Conservation (phyloP, 148 eudicot species). For the Cornus suecica region DNA sequence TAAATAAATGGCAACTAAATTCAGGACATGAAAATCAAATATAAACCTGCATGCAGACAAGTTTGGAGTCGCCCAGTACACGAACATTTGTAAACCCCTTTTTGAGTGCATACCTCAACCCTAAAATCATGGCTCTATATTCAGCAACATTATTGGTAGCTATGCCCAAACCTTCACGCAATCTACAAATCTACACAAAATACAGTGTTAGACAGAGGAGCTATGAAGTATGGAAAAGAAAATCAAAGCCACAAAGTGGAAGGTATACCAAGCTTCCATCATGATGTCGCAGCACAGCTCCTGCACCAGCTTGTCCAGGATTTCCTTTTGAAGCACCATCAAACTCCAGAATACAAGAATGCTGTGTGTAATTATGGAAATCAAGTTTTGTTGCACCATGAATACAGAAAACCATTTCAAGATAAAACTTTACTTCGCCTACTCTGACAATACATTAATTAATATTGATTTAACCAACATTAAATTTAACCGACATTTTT, state of each 20-base stretch:
- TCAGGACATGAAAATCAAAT: not conserved
- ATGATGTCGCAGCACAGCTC: slow-evolving; percentile 64
- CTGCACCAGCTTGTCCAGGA: slow-evolving; percentile 97
- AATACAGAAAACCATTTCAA: slow-evolving; percentile 3
- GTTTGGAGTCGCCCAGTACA: slow-evolving; percentile 88
- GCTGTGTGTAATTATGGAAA: slow-evolving; percentile 35
- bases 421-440: not conserved
- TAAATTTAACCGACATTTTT: not conserved
- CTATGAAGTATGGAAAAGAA: not conserved
- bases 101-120: slow-evolving; percentile 70
- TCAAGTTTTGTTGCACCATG: not conserved
- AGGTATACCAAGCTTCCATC: slow-evolving; percentile 65
- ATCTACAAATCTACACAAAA: slow-evolving; percentile 56
- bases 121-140: slow-evolving; percentile 80
- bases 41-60: slow-evolving; percentile 91
- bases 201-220: slow-evolving; percentile 16
- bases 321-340: slow-evolving; percentile 98
- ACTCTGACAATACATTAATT: not conserved
- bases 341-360: slow-evolving; percentile 74
- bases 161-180: slow-evolving; percentile 88
- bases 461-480: not conserved
- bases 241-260: slow-evolving; percentile 5
- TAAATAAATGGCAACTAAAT: not conserved
- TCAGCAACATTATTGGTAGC: slow-evolving; percentile 84
- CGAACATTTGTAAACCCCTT: slow-evolving; percentile 74